A percentile compares a stretch with the other conserved stretches of the same genome.
phyloP scores from a whole-genome alignment of 495 filamentous ascomycete genomes.

The Annulohypoxylon nitens region DNA sequence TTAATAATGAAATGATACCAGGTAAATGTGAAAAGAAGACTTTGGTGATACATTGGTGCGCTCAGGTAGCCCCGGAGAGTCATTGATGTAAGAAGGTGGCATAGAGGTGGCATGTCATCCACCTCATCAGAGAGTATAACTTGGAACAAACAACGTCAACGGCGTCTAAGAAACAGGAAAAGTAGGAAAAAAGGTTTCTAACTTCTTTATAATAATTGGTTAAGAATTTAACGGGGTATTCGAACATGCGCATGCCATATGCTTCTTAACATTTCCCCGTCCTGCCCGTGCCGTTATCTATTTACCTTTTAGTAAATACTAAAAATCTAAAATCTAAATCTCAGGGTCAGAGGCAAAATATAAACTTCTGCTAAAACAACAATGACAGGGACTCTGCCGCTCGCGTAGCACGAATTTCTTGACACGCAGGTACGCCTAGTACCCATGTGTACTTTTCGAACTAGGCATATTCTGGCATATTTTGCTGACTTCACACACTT shows the following conservation, averaged over 20 bases:
- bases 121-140: neutral
- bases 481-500: conserved; percentile 24
- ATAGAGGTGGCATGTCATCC: neutral
- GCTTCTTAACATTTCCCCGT: too few relatives aligned
- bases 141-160: neutral
- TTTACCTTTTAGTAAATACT: too few relatives aligned
- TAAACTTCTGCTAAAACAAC: conserved; percentile 9
- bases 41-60: conserved; percentile 12
- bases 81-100: neutral
- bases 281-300: too few relatives aligned
- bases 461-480: conserved; percentile 16
- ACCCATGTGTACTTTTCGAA: neutral
- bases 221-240: neutral
- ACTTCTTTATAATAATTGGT: neutral
- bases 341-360: neutral
- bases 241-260: too few relatives aligned
- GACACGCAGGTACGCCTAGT: neutral
- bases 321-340: too few relatives aligned
- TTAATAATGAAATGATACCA: conserved; percentile 4
- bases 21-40: conserved; percentile 6
- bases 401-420: neutral
- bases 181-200: neutral
- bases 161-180: neutral
- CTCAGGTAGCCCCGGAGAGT: neutral
- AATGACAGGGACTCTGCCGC: neutral